Evolutionary conservation across 192 early-diverging fungal species (phyloP), one percentile per base, ranked within the genome.

Genomic region (Mycoemilia scoparia): DNA sequence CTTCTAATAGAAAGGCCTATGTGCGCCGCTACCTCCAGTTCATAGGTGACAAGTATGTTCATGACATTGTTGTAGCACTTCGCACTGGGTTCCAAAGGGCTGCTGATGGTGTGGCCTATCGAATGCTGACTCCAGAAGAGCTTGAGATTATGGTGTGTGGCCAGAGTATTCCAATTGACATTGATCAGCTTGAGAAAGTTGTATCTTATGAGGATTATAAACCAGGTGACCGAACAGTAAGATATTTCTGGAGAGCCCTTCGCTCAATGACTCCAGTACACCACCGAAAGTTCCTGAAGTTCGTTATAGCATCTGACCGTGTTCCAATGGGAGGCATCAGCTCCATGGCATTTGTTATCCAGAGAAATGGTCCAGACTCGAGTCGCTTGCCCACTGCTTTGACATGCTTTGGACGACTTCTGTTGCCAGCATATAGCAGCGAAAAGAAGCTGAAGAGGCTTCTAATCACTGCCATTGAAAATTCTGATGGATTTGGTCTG

Each of bases 281-380:
- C 23, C 79, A 84, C 41, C 66, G 73, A 25, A 45, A 76, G 24
- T 60, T 96, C 21, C 54, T 96, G 24, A 52, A 68, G 1, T 96
- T 96, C 69, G 90, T 96, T 2, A 96, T 87, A 4, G 84, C 87
- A 3, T 76, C 73, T 19, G 84, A 91, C 41, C 72, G 83, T n/a
- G 59, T 91, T 3, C 90, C 90, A 5, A 47, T 90, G 23, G 73
- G 76, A 28, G 87, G 90, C 1, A 66, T 84, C 24, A 63, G 69
- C 16, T 60, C 68, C 16, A 51, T 96, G 18, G 73, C 76, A 14
- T 96, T 96, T 81, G 83, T 89, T 22, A 70, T 96, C 9, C 90
- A 96, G 49, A 57, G 87, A n/a, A 91, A 96, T 42, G 90, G 90
- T 8, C 84, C 87, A 0, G 87, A 96, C 44, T 73, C 70, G 14